Evolutionary conservation across 129 eudicot species (phyloP).

Genomic region (Flaveria linearis): DNA sequence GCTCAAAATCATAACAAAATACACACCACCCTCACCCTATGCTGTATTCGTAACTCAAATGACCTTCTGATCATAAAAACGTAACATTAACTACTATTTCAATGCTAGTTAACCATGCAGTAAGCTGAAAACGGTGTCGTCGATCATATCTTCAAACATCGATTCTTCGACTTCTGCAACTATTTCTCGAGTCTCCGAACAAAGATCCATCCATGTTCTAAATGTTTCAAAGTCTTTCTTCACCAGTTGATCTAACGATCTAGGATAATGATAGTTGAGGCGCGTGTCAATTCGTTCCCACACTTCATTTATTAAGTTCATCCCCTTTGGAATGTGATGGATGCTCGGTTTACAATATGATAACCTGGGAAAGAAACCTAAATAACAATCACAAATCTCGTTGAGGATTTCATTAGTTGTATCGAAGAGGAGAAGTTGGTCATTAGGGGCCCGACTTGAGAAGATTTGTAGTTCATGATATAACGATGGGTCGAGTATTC

Average conservation of each 20-base stretch:
- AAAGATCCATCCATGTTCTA: conserved; percentile 56
- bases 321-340: conserved; percentile 47
- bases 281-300: conserved; percentile 72
- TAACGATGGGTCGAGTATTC: conserved; percentile 69
- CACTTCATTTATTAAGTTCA: conserved; percentile 63
- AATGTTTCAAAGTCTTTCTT: conserved; percentile 50
- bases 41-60: conserved; percentile 13
- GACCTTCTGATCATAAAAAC: neutral
- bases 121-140: conserved; percentile 52
- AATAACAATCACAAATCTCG: conserved; percentile 56
- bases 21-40: conserved; percentile 18
- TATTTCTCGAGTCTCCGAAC: conserved; percentile 46
- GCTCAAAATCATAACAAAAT: conserved; percentile 15
- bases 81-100: neutral
- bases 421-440: conserved; percentile 80
- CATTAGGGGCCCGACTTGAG: conserved; percentile 56
- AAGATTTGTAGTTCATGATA: conserved; percentile 75
- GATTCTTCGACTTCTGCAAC: conserved; percentile 52
- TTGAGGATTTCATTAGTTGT: conserved; percentile 60
- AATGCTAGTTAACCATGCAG: conserved; percentile 21
- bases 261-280: conserved; percentile 35
- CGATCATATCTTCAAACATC: conserved; percentile 65
- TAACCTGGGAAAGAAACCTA: conserved; percentile 44
- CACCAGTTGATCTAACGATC: conserved; percentile 67
- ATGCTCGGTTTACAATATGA: conserved; percentile 32